Conservation (phyloP, 2,329 filamentous ascomycete genomes). For the Aureobasidium musti region DNA sequence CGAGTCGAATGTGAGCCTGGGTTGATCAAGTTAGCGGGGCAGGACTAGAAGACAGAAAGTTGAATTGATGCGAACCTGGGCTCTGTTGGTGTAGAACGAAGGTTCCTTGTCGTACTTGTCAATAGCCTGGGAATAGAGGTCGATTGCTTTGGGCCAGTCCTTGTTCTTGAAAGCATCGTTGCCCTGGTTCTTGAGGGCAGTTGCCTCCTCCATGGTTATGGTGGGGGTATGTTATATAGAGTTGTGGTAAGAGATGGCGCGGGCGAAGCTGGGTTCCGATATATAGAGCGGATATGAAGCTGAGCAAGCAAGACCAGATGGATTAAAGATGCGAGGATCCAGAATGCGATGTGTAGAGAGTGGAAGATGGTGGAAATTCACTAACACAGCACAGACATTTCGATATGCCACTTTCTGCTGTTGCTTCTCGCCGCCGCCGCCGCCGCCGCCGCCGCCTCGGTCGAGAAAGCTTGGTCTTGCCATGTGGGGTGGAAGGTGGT, state of each 20-base stretch:
- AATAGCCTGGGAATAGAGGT: constrained; percentile 86
- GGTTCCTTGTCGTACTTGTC: constrained; percentile 78
- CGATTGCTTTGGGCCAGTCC: constrained; percentile 80
- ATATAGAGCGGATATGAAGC: not conserved
- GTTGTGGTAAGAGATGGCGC: not conserved
- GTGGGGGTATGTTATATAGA: not conserved
- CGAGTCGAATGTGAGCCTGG: constrained; percentile 90
- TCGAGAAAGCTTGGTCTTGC: constrained; percentile 19
- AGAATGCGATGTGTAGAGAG: not conserved
- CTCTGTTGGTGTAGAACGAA: constrained; percentile 90
- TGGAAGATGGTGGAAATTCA: constrained; percentile 16
- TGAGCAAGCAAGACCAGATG: not conserved
- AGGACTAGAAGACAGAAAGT: not conserved
- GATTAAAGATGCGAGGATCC: not conserved
- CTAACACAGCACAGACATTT: constrained; percentile 19
- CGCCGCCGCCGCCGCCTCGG: constrained; percentile 13
- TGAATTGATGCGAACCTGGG: constrained; percentile 66
- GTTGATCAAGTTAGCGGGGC: not conserved
- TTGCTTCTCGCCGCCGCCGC: constrained; percentile 8
- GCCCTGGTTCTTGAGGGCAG: constrained; percentile 86
- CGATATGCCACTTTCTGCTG: not conserved
- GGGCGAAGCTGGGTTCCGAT: not conserved
- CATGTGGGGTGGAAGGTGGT: not conserved
- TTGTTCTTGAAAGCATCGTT: constrained; percentile 89
- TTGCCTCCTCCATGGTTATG: constrained; percentile 57